A percentile compares a stretch with the other conserved stretches of the same genome.
phyloP scores from a whole-genome alignment of 371 early-diverging fungal species.

The Circinella minor region DNA sequence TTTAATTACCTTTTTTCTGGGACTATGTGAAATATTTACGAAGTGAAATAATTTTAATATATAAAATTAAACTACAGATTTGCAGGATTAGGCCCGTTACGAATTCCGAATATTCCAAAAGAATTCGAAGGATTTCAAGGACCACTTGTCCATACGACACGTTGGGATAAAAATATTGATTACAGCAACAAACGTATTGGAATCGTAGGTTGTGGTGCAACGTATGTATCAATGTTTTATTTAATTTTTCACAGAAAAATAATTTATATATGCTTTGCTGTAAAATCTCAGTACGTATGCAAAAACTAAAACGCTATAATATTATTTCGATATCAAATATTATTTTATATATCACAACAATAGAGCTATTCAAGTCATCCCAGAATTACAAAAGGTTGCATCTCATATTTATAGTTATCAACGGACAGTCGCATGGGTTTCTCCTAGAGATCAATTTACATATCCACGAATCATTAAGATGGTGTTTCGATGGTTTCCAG shows the following conservation, averaged over 20 bases:
- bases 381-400: constrained; percentile 49
- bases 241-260: background rate
- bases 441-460: constrained; percentile 32
- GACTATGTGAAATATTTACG: too few species aligned
- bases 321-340: background rate
- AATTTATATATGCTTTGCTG: too few species aligned
- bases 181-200: constrained; percentile 55
- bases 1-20: too few species aligned
- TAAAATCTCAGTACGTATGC: too few species aligned
- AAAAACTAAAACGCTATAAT: too few species aligned
- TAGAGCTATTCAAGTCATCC: constrained; percentile 59
- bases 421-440: constrained; percentile 57
- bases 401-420: constrained; percentile 55
- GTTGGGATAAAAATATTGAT: constrained; percentile 52
- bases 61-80: constrained; percentile 13
- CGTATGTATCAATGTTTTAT: constrained; percentile 30
- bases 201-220: constrained; percentile 59
- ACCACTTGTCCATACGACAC: constrained; percentile 49
- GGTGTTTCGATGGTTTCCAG: constrained; percentile 25
- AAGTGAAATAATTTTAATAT: background rate
- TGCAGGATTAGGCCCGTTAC: constrained; percentile 37
- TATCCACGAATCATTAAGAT: constrained; percentile 20
- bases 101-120: constrained; percentile 55
- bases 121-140: constrained; percentile 54
- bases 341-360: background rate